Evolutionary conservation across 1,139 yeast genomes (phyloP), one percentile per base, ranked within the genome.

Genomic region (Geotrichum klebahnii): DNA sequence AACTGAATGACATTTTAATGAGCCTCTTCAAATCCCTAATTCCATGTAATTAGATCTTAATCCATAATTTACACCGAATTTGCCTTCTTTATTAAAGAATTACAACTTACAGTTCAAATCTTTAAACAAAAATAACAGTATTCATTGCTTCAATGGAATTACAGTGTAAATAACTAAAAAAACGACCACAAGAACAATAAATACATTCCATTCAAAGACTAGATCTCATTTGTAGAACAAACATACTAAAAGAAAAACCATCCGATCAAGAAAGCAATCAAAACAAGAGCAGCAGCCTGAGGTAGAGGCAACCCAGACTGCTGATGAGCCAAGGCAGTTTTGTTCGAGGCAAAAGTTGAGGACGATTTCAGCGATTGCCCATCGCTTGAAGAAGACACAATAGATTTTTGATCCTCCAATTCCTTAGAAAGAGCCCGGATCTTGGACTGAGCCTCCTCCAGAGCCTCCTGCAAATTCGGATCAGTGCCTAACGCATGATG

Each of bases 181-280:
- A n/a, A n/a, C n/a, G n/a, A n/a, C n/a, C n/a, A n/a, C n/a, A n/a
- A n/a, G n/a, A n/a, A n/a, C n/a, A n/a, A n/a, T n/a, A 9, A 28
- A 28, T 9, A 12, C 12, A 9, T 28, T 9, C 12, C 31, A 28
- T 9, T 28, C 12, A 9, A 9, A 28, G 31, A 9, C 31, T 28
- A 9, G 12, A 9, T 28, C 10, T 9, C 10, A 28, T 12, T 19
- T n/a, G 35, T 9, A 9, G 16, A 32, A 32, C n/a, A 9, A 36
- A 6, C 14, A 14, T 23, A n/a, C 63, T 69, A 77, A 61, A 78
- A 77, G 53, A 78, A 72, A 60, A 76, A 69, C 80, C 81, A 78
- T 48, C 82, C 82, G 53, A 76, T 64, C 56, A 79, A 68, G 70
- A 79, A 79, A 49, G 82, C 77, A 58, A 78, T 61, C 47, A 78